Percentiles rank a stretch among this genome's conserved stretches.
These are phyloP conservation scores for Cyberlindnera misumaiensis DNA, from an alignment of 805 yeast genomes.

Conservation along the genomic window DNA sequence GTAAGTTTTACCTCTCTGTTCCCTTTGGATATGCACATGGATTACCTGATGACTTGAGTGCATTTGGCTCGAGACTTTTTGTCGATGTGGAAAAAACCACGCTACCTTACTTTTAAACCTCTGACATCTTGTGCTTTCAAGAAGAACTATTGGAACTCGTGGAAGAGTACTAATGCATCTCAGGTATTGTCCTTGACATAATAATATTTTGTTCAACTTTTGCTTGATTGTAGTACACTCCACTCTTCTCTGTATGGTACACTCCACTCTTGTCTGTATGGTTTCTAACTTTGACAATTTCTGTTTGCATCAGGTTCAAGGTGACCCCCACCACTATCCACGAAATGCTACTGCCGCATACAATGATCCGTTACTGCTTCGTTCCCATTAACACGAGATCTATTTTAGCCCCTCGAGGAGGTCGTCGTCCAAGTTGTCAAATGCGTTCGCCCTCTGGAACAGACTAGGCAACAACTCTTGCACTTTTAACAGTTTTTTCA, in stretches of 20 bases:
- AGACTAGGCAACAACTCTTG: slow-evolving; percentile 56
- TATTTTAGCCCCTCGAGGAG: slow-evolving; percentile 30
- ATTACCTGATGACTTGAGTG: slow-evolving; percentile 52
- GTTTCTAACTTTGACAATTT: too few species aligned
- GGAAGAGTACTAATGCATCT: slow-evolving; percentile 7
- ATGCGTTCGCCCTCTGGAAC: slow-evolving; percentile 40
- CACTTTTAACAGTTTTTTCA: slow-evolving; percentile 64
- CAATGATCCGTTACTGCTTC: too few species aligned
- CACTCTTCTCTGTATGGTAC: too few species aligned
- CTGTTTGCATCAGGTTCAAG: too few species aligned
- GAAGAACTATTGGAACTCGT: not conserved
- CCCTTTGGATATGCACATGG: not conserved
- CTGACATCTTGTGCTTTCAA: slow-evolving; percentile 34
- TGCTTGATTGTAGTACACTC: too few species aligned
- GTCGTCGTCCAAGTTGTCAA: slow-evolving; percentile 51
- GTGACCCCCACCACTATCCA: too few species aligned
- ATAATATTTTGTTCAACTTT: too few species aligned
- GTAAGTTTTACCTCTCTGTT: not conserved
- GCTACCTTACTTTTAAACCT: slow-evolving; percentile 81
- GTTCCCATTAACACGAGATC: too few species aligned
- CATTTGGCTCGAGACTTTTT: slow-evolving; percentile 98
- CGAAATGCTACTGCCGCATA: too few species aligned
- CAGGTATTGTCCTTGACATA: not conserved
- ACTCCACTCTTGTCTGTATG: too few species aligned
- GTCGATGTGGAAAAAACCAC: slow-evolving; percentile 98